These are phyloP conservation scores for Sporisorium scitamineum DNA, from an alignment of 1,284 basidiomycete genomes.

Conservation along the genomic window DNA sequence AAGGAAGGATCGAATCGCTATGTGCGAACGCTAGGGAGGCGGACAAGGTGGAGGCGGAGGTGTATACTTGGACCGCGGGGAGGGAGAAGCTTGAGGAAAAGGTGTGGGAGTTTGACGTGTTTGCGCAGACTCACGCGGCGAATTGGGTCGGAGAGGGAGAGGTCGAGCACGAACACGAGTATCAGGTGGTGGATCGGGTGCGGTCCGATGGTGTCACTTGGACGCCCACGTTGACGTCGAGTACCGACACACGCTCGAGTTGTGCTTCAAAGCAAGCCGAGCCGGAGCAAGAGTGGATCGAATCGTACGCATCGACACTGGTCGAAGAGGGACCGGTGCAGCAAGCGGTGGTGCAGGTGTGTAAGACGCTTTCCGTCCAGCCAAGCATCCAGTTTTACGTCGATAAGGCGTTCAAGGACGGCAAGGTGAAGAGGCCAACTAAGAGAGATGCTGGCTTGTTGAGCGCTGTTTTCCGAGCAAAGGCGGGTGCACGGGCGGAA, in stretches of 20 bases:
- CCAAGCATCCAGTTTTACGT: conserved; percentile 50
- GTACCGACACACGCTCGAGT: neutral
- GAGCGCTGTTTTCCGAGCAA: conserved; percentile 18
- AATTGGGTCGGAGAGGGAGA: conserved; percentile 39
- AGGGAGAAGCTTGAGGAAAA: conserved; percentile 19
- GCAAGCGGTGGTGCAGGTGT: conserved; percentile 12
- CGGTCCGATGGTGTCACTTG: neutral
- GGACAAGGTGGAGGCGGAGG: conserved; percentile 21
- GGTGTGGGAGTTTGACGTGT: conserved; percentile 53
- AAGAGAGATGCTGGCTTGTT: conserved; percentile 11
- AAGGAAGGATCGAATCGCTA: conserved; percentile 16
- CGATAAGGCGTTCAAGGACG: conserved; percentile 13
- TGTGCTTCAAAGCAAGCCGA: neutral
- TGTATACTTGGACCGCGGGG: conserved; percentile 47
- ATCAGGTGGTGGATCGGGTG: conserved; percentile 41
- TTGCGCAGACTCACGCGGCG: conserved; percentile 33
- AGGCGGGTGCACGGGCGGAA: conserved; percentile 1
- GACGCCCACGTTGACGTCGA: neutral
- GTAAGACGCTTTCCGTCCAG: conserved; percentile 11
- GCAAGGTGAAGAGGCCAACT: conserved; percentile 4
- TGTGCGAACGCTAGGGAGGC: neutral
- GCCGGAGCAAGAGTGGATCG: conserved; percentile 9
- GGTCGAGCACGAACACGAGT: conserved; percentile 49
- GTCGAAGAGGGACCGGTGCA: neutral
- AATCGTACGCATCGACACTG: neutral